These are phyloP conservation scores for Xylaria longipes DNA, from an alignment of 495 filamentous ascomycete species.

Conservation along the genomic window DNA sequence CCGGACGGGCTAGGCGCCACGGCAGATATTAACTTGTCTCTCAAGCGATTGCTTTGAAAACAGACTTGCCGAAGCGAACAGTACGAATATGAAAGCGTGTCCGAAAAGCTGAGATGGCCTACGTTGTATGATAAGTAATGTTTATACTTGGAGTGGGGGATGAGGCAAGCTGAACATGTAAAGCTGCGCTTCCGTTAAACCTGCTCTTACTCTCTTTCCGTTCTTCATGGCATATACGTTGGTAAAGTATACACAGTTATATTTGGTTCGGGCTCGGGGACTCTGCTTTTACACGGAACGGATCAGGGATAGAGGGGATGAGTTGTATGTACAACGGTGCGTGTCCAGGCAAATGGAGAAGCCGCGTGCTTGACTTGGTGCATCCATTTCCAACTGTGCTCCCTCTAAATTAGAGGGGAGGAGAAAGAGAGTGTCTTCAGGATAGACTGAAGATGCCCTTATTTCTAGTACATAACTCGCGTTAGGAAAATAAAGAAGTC, in stretches of 20 bases:
- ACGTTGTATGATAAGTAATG: constrained; percentile 29
- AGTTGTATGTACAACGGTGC: constrained; percentile 2
- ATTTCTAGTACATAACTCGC: background rate
- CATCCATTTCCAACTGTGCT: background rate
- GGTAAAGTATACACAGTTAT: constrained; percentile 12
- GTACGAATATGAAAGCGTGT: constrained; percentile 3
- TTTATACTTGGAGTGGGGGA: background rate
- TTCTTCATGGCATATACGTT: constrained; percentile 1
- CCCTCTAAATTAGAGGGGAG: background rate
- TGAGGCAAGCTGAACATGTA: background rate
- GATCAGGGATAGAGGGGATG: background rate
- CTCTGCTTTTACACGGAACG: background rate
- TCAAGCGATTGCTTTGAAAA: background rate
- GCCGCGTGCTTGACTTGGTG: background rate
- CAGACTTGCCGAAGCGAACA: constrained; percentile 7
- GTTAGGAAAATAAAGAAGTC: background rate
- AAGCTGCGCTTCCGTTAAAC: background rate
- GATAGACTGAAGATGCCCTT: constrained; percentile 1
- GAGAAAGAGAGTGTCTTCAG: background rate
- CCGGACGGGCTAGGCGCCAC: constrained; percentile 48
- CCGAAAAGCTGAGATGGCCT: constrained; percentile 4
- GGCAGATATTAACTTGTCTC: constrained; percentile 34
- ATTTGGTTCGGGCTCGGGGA: constrained; percentile 1
- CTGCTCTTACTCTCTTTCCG: background rate
- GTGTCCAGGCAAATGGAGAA: background rate